Base-by-base conservation (phyloP, 495 filamentous ascomycete genomes). In the Penicillium silybi region DNA sequence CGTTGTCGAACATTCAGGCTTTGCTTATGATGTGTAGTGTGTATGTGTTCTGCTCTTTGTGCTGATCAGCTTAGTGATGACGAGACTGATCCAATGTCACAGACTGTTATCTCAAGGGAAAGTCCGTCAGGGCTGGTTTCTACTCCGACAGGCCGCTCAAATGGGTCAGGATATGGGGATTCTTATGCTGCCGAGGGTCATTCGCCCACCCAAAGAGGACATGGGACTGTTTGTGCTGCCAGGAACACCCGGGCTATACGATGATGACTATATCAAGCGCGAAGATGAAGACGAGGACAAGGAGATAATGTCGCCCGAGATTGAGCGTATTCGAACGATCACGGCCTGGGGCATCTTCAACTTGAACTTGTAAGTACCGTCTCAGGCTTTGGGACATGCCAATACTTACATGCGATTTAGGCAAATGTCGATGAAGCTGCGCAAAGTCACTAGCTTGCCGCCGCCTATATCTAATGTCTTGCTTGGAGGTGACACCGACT, bases 341-440 rank as follows among this genome's bases (percentile, higher is more conserved):
- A 68, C 69, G 17, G 64, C 69, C 10, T 74, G 71, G 69, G 66
- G 64, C 2, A 44, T 74, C 18, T 72, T 68, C 17, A 64, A 59
- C 25, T 18, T 71, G 50, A 71, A 68, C 44, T 57, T 52, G 71
- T 72, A 54, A 51, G 59, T 46, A 41, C 1, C 17, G 16, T 23
- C 15, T 34, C 2, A 19, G 0, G 20, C 18, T 41, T 7, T 13
- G 6, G n/a, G 8, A 17, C 25, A 38, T 32, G 6, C 29, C 37
- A 39, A 18, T 35, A 43, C 58, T 58, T 42, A 67, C 41, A 29
- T n/a, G 10, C 16, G 32, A 3, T 4, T 34, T 27, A 74, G 71
- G 35, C 58, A 72, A 52, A 60, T 70, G 43, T 68, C 69, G 9
- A 59, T 65, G 58, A 65, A 65, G 42, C 53, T 59, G 35, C 48